phyloP scores from a whole-genome alignment of 73 alveolate species.

The Paramecium sexaurelia region DNA sequence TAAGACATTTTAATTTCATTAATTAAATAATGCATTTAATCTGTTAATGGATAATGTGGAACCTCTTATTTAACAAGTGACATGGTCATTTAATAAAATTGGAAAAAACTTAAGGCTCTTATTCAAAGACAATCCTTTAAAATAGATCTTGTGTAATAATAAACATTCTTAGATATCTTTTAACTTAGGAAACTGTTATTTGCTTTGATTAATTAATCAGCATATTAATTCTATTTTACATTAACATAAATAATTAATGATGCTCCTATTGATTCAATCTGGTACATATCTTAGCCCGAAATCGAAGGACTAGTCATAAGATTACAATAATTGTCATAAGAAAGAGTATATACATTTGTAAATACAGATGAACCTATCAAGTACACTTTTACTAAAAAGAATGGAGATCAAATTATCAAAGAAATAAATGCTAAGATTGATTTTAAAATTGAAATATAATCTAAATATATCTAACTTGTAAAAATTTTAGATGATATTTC shows the following conservation, averaged over 20 bases:
- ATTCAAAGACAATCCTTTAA: neutral
- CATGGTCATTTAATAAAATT: neutral
- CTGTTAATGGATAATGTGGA: constrained; percentile 6
- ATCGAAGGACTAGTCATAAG: neutral
- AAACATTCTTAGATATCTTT: constrained; percentile 15
- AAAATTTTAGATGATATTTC: neutral
- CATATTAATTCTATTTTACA: neutral
- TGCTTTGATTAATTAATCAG: neutral
- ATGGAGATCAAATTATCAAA: neutral
- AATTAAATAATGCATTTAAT: neutral
- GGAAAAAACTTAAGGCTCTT: neutral
- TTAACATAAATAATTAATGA: neutral
- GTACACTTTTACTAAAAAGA: neutral
- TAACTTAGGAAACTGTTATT: neutral
- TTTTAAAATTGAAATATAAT: neutral
- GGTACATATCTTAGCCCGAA: constrained; percentile 9
- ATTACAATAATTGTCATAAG: neutral
- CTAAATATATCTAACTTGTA: neutral
- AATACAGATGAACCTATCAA: neutral
- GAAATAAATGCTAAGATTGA: constrained; percentile 21
- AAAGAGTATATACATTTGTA: neutral
- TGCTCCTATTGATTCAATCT: constrained; percentile 17
- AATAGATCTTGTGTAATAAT: neutral
- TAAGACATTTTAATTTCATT: neutral
- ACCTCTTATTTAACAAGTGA: neutral